These are phyloP conservation scores for Torulaspora globosa DNA, from an alignment of 1,139 yeast species.

Conservation along the genomic window DNA sequence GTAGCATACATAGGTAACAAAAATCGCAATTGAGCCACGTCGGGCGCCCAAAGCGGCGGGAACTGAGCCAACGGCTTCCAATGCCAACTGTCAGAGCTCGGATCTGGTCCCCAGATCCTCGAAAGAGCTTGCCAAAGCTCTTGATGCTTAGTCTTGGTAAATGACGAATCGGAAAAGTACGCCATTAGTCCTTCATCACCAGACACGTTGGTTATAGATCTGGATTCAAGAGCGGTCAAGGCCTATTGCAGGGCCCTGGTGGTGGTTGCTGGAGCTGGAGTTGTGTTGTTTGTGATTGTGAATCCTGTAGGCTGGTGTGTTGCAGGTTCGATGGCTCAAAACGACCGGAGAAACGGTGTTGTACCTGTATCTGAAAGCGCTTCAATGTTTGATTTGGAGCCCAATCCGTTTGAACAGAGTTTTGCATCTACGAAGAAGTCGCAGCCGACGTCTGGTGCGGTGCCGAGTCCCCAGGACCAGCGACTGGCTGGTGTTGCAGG, in stretches of 20 bases:
- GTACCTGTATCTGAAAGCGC: constrained; percentile 46
- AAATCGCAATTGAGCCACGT: neutral
- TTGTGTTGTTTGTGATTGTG: too few species aligned
- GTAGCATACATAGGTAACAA: constrained; percentile 1
- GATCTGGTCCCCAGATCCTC: neutral
- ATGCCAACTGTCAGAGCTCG: neutral
- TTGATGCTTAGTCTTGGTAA: neutral
- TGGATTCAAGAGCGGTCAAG: constrained; percentile 1
- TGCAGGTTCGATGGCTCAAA: constrained; percentile 9
- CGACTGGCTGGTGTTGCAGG: neutral
- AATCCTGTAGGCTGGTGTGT: neutral
- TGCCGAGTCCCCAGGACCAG: neutral
- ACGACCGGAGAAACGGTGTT: constrained; percentile 9
- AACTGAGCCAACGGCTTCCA: neutral
- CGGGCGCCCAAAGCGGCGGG: too few species aligned
- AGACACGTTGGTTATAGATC: constrained; percentile 1
- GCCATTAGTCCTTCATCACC: neutral
- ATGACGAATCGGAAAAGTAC: constrained; percentile 4
- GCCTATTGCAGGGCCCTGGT: constrained; percentile 1
- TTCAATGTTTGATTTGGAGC: constrained; percentile 68
- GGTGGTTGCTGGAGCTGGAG: neutral
- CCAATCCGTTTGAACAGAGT: constrained; percentile 92
- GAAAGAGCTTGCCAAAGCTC: neutral
- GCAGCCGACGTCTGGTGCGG: constrained; percentile 3
- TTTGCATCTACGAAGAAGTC: constrained; percentile 55